phyloP scores from a whole-genome alignment of 345 rosid genomes.

The Citrus sinensis region DVS_A1.0 CM039161.1:1695501-1696000 shows the following conservation, averaged over 20 bases:
- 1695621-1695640: background rate
- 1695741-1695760: slow-evolving; percentile 19
- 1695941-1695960: background rate
- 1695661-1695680: slow-evolving; percentile 40
- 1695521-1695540: slow-evolving; percentile 48
- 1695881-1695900: slow-evolving; percentile 29
- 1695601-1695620: background rate
- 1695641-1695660: background rate
- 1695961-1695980: background rate
- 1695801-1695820: background rate
- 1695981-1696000: background rate
- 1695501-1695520: slow-evolving; percentile 40
- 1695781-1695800: background rate
- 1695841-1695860: slow-evolving; percentile 46
- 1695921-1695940: background rate
- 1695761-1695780: background rate
- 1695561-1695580: slow-evolving; percentile 31
- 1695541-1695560: slow-evolving; percentile 37
- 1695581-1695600: slow-evolving; percentile 31
- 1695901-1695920: background rate
- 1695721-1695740: slow-evolving; percentile 36
- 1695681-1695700: slow-evolving; percentile 58
- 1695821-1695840: slow-evolving; percentile 9
- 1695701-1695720: slow-evolving; percentile 30
- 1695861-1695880: slow-evolving; percentile 37